Conservation (phyloP, 352 stramenopile genomes). For the Phytophthora fragariaefolia region DNA sequence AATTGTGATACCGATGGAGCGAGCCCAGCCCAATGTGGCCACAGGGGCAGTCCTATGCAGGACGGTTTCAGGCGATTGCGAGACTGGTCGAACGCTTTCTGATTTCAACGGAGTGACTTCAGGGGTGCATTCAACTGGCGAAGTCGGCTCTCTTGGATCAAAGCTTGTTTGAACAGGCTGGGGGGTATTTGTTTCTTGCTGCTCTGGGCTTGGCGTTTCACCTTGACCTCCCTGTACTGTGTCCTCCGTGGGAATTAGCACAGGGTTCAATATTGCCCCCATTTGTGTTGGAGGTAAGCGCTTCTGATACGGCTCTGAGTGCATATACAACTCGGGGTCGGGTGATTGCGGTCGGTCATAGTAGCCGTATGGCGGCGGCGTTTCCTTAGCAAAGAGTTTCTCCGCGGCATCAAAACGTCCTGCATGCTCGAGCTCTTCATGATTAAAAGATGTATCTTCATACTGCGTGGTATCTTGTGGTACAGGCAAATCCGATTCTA, state of each 20-base stretch:
- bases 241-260: conserved; percentile 7
- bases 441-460: conserved; percentile 3
- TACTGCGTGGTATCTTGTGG: not conserved
- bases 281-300: conserved; percentile 34
- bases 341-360: conserved; percentile 24
- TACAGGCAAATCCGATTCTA: not conserved
- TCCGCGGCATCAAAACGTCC: conserved; percentile 41
- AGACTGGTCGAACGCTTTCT: not conserved
- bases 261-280: conserved; percentile 29
- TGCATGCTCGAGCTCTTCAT: conserved; percentile 23
- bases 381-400: conserved; percentile 32
- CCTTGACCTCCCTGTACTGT: no score
- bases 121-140: not conserved
- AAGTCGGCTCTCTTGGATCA: not conserved
- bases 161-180: not conserved
- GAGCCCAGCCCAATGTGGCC: conserved; percentile 27
- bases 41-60: not conserved
- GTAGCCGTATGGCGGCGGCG: conserved; percentile 2
- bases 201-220: not conserved
- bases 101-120: not conserved
- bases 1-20: conserved; percentile 43
- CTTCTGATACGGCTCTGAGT: conserved; percentile 1
- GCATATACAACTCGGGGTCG: conserved; percentile 16
- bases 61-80: not conserved
- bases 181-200: not conserved